Evolutionary conservation across 2,329 filamentous ascomycete genomes (phyloP).

Genomic region (Cladophialophora yegresii): DNA sequence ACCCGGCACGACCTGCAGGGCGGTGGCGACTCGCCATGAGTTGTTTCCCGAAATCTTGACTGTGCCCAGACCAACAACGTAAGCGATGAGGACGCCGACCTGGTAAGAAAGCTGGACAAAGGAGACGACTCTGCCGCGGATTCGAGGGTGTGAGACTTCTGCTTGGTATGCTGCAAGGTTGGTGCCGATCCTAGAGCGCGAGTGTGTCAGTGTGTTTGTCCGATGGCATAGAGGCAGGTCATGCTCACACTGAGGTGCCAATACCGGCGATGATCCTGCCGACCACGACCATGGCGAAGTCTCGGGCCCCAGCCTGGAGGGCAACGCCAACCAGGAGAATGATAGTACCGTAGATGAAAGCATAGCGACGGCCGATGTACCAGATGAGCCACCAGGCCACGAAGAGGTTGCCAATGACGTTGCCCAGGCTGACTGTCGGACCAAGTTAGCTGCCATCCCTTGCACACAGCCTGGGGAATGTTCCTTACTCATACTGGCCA

Average conservation of each 20-base stretch:
- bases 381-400: background rate
- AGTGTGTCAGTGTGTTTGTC: background rate
- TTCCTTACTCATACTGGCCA: conserved; percentile 12
- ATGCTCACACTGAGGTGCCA: background rate
- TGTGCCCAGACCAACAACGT: conserved; percentile 49
- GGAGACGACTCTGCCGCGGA: conserved; percentile 8
- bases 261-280: background rate
- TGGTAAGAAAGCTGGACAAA: conserved; percentile 48
- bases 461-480: background rate
- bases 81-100: conserved; percentile 49
- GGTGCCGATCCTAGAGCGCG: background rate
- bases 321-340: background rate
- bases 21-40: conserved; percentile 40
- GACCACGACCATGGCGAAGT: background rate
- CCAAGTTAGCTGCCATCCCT: background rate
- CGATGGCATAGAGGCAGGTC: background rate
- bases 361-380: background rate
- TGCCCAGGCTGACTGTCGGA: background rate
- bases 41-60: background rate
- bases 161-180: background rate
- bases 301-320: background rate
- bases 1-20: conserved; percentile 49
- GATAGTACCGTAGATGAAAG: background rate
- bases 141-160: conserved; percentile 5
- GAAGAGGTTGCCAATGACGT: background rate